Evolutionary conservation across 768 basidiomycete species (phyloP).

Genomic region (Leucocoprinus sp.): DNA sequence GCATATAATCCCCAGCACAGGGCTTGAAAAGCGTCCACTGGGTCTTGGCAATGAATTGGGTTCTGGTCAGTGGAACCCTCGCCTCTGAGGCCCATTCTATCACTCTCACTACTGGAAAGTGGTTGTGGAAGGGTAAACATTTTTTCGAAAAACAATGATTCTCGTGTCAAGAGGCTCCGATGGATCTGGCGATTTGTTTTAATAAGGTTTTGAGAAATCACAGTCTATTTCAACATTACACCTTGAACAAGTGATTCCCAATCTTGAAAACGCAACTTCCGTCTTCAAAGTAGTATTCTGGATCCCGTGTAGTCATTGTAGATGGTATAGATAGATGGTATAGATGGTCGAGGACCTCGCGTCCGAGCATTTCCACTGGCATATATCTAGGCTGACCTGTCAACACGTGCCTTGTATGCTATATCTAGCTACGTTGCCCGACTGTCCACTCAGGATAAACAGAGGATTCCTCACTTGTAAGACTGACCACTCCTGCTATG

Average conservation of each 20-base stretch:
- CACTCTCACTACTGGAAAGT: neutral
- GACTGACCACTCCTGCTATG: too few species aligned
- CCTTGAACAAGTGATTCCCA: neutral
- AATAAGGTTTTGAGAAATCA: neutral
- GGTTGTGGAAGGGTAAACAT: neutral
- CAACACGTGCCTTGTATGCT: too few species aligned
- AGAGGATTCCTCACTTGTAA: too few species aligned
- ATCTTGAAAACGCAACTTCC: slow-evolving; percentile 2
- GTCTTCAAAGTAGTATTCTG: slow-evolving; percentile 5
- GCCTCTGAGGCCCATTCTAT: too few species aligned
- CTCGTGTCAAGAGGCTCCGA: neutral
- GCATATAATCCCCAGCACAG: slow-evolving; percentile 4
- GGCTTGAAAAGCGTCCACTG: neutral
- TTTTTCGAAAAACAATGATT: slow-evolving; percentile 1
- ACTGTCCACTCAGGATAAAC: too few species aligned
- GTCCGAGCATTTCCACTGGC: too few species aligned
- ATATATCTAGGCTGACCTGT: too few species aligned
- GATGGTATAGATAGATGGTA: neutral
- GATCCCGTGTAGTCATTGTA: neutral
- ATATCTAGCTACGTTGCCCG: too few species aligned
- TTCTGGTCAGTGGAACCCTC: slow-evolving; percentile 3
- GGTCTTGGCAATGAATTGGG: slow-evolving; percentile 1
- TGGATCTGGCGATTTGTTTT: neutral
- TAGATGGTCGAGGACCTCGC: too few species aligned
- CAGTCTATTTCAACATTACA: neutral